phyloP scores from a whole-genome alignment of 192 early-diverging fungal species.

The Coemansia brasiliensis region DNA sequence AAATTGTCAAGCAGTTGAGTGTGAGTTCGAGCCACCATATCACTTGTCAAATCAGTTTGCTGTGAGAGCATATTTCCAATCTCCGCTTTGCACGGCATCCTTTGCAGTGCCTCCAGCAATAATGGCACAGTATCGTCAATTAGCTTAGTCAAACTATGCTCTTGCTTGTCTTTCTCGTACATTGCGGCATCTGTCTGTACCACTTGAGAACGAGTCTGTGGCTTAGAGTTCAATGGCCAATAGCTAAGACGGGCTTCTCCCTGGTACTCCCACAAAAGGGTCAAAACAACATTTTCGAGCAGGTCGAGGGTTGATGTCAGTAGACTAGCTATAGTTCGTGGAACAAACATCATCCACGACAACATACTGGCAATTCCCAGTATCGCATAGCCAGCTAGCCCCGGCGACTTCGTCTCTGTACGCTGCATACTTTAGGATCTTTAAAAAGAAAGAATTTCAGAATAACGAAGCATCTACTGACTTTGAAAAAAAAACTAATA shows the following conservation, averaged over 20 bases:
- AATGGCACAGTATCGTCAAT: slow-evolving; percentile 24
- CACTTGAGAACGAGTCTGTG: neutral
- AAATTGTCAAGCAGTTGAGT: neutral
- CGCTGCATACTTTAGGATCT: neutral
- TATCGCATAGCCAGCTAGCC: neutral
- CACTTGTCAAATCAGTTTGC: neutral
- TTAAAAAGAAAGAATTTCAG: too few species aligned
- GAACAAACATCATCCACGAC: slow-evolving; percentile 22
- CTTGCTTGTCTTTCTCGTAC: slow-evolving; percentile 2
- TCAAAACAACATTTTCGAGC: slow-evolving; percentile 29
- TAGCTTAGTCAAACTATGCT: slow-evolving; percentile 16
- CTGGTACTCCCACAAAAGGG: slow-evolving; percentile 30
- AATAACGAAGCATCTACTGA: neutral
- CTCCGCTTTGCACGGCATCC: neutral
- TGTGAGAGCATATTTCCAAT: neutral
- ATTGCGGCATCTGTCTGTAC: slow-evolving; percentile 13
- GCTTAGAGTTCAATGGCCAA: neutral
- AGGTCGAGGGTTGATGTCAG: slow-evolving; percentile 12
- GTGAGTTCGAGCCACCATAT: slow-evolving; percentile 8
- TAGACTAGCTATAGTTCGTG: slow-evolving; percentile 11
- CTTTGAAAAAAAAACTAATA: too few species aligned
- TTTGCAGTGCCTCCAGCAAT: slow-evolving; percentile 19
- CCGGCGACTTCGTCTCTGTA: neutral
- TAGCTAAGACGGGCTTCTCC: slow-evolving; percentile 9
- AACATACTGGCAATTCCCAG: slow-evolving; percentile 3